Evolutionary conservation across 2,329 filamentous ascomycete species (phyloP).

Genomic region (Penicillium occitanis): DNA sequence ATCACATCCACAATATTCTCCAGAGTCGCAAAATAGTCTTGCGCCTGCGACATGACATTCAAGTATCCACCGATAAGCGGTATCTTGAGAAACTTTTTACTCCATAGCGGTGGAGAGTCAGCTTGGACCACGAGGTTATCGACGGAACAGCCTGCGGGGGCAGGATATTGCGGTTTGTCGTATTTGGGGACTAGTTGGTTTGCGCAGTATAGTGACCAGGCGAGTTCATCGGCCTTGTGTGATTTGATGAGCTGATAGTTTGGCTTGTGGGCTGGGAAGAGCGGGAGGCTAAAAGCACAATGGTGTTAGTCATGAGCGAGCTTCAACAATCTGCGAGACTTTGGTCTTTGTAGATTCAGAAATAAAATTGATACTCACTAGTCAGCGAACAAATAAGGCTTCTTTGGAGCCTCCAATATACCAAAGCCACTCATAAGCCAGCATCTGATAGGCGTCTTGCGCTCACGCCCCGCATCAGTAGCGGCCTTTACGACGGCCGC

Average conservation of each 20-base stretch:
- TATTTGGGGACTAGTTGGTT: conserved; percentile 24
- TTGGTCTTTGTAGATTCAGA: neutral
- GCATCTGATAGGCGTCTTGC: conserved; percentile 24
- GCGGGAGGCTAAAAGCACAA: conserved; percentile 20
- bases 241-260: conserved; percentile 27
- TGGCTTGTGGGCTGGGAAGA: conserved; percentile 26
- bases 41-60: conserved; percentile 21
- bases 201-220: conserved; percentile 30
- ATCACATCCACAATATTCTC: conserved; percentile 25
- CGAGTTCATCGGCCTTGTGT: conserved; percentile 21
- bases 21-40: conserved; percentile 19
- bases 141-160: conserved; percentile 23
- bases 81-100: conserved; percentile 13
- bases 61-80: conserved; percentile 23
- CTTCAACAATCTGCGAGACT: too few relatives aligned
- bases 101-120: conserved; percentile 21
- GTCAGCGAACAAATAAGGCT: conserved; percentile 25
- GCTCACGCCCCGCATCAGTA: conserved; percentile 25
- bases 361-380: conserved; percentile 21
- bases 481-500: conserved; percentile 26
- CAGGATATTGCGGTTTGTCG: conserved; percentile 23
- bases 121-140: conserved; percentile 24
- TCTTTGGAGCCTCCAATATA: conserved; percentile 26
- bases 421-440: conserved; percentile 29
- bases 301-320: neutral